A percentile compares a stretch with the other conserved stretches of the same genome.
phyloP scores from a whole-genome alignment of 2,329 filamentous ascomycete genomes.

The Diaporthe longicolla region DNA sequence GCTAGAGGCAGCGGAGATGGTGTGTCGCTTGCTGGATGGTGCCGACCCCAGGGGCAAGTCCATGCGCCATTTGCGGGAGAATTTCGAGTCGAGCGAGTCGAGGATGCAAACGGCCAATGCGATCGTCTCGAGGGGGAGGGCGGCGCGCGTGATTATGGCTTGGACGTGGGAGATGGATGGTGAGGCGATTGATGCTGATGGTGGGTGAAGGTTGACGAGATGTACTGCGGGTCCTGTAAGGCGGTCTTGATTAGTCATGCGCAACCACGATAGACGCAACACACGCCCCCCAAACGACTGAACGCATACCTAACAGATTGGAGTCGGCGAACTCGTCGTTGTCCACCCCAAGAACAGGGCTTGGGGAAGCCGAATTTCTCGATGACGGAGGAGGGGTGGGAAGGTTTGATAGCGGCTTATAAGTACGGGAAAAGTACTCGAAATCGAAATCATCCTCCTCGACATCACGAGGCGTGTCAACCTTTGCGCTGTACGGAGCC shows the following conservation, averaged over 20 bases:
- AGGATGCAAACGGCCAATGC: conserved; percentile 77
- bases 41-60: conserved; percentile 65
- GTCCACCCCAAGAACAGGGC: conserved; percentile 58
- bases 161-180: conserved; percentile 73
- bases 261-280: conserved; percentile 44
- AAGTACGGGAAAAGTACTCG: conserved; percentile 71
- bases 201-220: conserved; percentile 76
- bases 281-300: conserved; percentile 47
- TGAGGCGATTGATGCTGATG: conserved; percentile 70
- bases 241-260: conserved; percentile 41
- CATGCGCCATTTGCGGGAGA: conserved; percentile 73
- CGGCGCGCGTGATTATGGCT: conserved; percentile 70
- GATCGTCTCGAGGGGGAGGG: conserved; percentile 72
- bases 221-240: conserved; percentile 73
- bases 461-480: conserved; percentile 39
- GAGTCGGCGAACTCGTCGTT: conserved; percentile 61
- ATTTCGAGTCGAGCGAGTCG: conserved; percentile 74
- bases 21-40: conserved; percentile 60
- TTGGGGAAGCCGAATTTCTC: conserved; percentile 59
- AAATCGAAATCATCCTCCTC: conserved; percentile 66
- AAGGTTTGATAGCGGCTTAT: conserved; percentile 76
- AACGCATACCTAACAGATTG: conserved; percentile 56
- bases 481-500: conserved; percentile 39
- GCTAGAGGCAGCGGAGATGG: conserved; percentile 57
- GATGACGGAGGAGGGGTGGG: conserved; percentile 75